Conservation (phyloP, 768 basidiomycete genomes). For the Astraeus odoratus region DNA sequence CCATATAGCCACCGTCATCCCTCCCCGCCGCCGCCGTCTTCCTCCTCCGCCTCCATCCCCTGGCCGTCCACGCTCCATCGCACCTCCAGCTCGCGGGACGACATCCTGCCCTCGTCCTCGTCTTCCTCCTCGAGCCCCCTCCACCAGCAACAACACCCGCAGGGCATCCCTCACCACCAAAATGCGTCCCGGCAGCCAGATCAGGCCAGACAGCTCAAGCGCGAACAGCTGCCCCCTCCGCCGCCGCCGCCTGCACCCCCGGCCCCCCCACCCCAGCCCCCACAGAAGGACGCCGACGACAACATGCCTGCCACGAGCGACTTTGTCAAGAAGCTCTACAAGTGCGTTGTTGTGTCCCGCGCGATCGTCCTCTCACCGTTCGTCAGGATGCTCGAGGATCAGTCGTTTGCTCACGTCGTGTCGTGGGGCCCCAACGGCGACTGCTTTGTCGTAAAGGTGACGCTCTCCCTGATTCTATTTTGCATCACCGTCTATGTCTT, state of each 20-base stretch:
- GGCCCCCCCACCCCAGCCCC: conserved; percentile 9
- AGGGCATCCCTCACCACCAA: conserved; percentile 21
- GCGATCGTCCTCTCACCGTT: not conserved
- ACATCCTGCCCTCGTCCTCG: conserved; percentile 25
- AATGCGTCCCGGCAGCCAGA: conserved; percentile 12
- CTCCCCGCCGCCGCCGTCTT: conserved; percentile 21
- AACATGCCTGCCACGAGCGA: conserved; percentile 84
- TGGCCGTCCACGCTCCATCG: conserved; percentile 26
- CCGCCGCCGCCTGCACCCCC: conserved; percentile 18
- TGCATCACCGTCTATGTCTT: conserved; percentile 2
- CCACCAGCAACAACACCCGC: conserved; percentile 15
- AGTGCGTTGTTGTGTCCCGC: conserved; percentile 40
- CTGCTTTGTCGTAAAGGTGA: conserved; percentile 80
- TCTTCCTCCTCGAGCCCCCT: no score
- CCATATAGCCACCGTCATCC: conserved; percentile 21
- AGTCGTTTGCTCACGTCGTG: conserved; percentile 62
- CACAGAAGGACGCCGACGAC: conserved; percentile 47
- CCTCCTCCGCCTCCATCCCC: conserved; percentile 15
- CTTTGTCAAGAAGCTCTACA: conserved; percentile 93
- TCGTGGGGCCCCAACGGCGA: conserved; percentile 82
- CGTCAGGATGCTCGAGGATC: conserved; percentile 82
- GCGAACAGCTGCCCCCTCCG: conserved; percentile 18
- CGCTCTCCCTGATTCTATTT: not conserved
- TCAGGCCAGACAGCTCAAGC: conserved; percentile 24
- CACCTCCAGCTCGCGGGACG: conserved; percentile 37